Conservation (phyloP, 306 rosid genomes). For the Cucumis cinereus region DNA sequence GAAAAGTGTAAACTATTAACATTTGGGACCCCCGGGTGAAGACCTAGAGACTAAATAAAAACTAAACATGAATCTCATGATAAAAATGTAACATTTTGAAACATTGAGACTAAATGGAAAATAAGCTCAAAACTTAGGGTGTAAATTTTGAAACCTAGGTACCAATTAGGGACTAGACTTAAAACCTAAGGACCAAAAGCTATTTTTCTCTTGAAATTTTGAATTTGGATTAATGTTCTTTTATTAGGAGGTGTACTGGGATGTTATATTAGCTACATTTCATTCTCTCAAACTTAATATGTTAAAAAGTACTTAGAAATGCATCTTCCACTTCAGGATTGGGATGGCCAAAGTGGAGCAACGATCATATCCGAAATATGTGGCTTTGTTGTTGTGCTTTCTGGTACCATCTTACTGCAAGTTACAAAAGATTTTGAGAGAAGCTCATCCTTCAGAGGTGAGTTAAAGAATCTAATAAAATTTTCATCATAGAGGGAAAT, state of each 20-base stretch:
- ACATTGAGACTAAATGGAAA: too few species aligned
- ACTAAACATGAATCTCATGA: too few species aligned
- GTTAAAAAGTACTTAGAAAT: background rate
- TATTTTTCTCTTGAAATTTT: too few species aligned
- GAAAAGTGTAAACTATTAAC: too few species aligned
- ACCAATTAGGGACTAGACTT: too few species aligned
- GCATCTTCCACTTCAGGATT: conserved; percentile 41
- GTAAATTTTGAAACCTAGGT: too few species aligned
- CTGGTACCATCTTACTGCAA: conserved; percentile 67
- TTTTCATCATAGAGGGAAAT: background rate
- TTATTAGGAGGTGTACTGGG: background rate
- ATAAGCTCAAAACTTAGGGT: too few species aligned
- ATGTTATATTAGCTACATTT: background rate
- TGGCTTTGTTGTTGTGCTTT: conserved; percentile 68
- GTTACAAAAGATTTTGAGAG: conserved; percentile 56
- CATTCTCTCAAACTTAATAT: background rate
- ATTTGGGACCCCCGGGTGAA: too few species aligned
- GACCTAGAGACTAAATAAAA: too few species aligned
- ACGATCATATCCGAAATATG: conserved; percentile 67
- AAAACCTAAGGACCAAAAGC: too few species aligned
- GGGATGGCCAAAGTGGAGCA: conserved; percentile 62
- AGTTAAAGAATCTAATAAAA: conserved; percentile 1
- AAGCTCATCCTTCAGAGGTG: conserved; percentile 66
- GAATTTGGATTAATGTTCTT: background rate
- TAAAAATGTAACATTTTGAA: too few species aligned